phyloP scores from a whole-genome alignment of 495 filamentous ascomycete species.

The Penicillium nucicola region DNA sequence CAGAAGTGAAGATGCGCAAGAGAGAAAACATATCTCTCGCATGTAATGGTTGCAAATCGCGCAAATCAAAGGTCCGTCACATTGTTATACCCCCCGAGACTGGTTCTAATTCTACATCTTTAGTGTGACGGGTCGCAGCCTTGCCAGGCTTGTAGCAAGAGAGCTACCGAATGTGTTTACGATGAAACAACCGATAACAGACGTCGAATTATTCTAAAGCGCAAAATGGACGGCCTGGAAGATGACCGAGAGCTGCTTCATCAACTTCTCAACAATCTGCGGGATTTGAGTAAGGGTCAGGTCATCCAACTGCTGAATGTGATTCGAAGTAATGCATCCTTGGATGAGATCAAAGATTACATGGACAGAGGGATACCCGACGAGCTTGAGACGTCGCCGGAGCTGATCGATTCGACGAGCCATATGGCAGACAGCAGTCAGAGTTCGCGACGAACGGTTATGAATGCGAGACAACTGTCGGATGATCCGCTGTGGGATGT shows the following conservation, averaged over 20 bases:
- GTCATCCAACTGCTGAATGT: conserved; percentile 27
- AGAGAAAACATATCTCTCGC: neutral
- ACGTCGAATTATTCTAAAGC: conserved; percentile 31
- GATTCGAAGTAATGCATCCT: conserved; percentile 32
- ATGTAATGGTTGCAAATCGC: neutral
- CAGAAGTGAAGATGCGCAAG: neutral
- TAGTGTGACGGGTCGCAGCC: conserved; percentile 32
- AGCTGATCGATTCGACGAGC: conserved; percentile 14
- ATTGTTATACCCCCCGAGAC: too few species aligned
- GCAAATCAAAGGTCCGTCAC: conserved; percentile 8
- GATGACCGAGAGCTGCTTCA: conserved; percentile 28
- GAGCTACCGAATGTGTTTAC: conserved; percentile 25
- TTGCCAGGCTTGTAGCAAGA: conserved; percentile 33
- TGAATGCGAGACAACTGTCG: neutral
- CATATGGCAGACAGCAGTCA: neutral
- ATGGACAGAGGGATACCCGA: conserved; percentile 24
- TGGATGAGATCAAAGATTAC: conserved; percentile 30
- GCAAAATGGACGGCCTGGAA: conserved; percentile 32
- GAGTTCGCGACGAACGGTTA: neutral
- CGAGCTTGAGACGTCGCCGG: conserved; percentile 23
- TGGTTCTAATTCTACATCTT: too few species aligned
- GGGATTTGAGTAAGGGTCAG: conserved; percentile 16
- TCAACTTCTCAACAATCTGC: conserved; percentile 26
- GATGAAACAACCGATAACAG: conserved; percentile 33
- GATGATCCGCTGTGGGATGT: conserved; percentile 15